Evolutionary conservation across 441 rosid genomes (phyloP).

Genomic region (Gossypium gossypioides): DNA sequence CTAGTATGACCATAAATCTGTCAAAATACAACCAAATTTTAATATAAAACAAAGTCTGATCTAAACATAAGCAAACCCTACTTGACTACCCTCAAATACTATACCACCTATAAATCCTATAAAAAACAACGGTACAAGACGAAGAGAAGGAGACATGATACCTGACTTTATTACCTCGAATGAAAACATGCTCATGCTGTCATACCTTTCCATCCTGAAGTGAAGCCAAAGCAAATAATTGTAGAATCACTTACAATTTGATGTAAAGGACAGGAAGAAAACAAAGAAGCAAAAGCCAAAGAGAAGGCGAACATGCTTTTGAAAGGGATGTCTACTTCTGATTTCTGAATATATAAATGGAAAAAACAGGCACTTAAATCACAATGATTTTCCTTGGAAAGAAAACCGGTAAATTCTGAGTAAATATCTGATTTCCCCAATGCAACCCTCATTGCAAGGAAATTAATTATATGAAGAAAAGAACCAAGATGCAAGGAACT

Average conservation of each 20-base stretch:
- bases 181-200: constrained; percentile 91
- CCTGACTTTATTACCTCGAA: constrained; percentile 98
- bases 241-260: neutral
- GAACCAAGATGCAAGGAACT: neutral
- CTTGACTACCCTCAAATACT: neutral
- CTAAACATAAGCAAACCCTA: neutral
- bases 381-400: neutral
- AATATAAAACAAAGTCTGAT: neutral
- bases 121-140: neutral
- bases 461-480: neutral
- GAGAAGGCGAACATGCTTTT: neutral
- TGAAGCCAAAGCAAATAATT: neutral
- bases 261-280: neutral
- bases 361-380: neutral
- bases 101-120: neutral
- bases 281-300: no score
- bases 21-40: constrained; percentile 5
- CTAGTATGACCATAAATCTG: constrained; percentile 98
- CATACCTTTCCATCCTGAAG: constrained; percentile 86
- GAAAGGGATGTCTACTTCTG: neutral
- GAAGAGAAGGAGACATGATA: constrained; percentile 10
- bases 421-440: neutral
- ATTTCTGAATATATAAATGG: neutral
- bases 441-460: neutral
- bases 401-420: neutral